A percentile compares a stretch with the other conserved stretches of the same genome.
phyloP scores from a whole-genome alignment of 805 yeast species.

The Wickerhamomyces alni region DNA sequence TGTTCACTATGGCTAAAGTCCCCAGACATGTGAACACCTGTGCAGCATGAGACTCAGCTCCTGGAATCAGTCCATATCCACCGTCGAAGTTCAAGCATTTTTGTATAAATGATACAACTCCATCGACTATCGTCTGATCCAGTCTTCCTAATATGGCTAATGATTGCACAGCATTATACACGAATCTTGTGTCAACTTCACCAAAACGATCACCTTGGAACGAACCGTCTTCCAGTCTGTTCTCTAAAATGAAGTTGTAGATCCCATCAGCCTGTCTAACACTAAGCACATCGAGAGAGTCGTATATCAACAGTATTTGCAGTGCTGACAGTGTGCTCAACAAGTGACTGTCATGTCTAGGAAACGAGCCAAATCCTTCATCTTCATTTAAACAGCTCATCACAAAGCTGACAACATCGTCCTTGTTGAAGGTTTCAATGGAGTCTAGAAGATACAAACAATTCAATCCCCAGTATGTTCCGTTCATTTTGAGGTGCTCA shows the following conservation, averaged over 20 bases:
- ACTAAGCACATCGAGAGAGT: slow-evolving; percentile 42
- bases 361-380: slow-evolving; percentile 90
- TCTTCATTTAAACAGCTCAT: slow-evolving; percentile 52
- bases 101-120: slow-evolving; percentile 60
- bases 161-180: slow-evolving; percentile 73
- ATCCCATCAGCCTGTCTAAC: slow-evolving; percentile 26
- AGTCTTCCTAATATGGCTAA: slow-evolving; percentile 64
- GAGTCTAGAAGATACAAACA: slow-evolving; percentile 60
- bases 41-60: slow-evolving; percentile 93
- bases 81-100: slow-evolving; percentile 90
- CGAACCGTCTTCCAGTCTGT: slow-evolving; percentile 51
- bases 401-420: slow-evolving; percentile 65
- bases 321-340: slow-evolving; percentile 81
- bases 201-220: slow-evolving; percentile 90
- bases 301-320: slow-evolving; percentile 69
- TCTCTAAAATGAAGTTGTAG: slow-evolving; percentile 30
- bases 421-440: slow-evolving; percentile 48
- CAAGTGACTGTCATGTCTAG: slow-evolving; percentile 84
- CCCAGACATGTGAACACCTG: slow-evolving; percentile 86
- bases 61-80: slow-evolving; percentile 90
- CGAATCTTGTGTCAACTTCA: slow-evolving; percentile 88
- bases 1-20: slow-evolving; percentile 61
- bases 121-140: slow-evolving; percentile 46
- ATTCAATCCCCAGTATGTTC: slow-evolving; percentile 91
- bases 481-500: slow-evolving; percentile 87